Evolutionary conservation across 805 yeast species (phyloP), one percentile per base, ranked within the genome.

Genomic region (Lipomyces sp.): DNA sequence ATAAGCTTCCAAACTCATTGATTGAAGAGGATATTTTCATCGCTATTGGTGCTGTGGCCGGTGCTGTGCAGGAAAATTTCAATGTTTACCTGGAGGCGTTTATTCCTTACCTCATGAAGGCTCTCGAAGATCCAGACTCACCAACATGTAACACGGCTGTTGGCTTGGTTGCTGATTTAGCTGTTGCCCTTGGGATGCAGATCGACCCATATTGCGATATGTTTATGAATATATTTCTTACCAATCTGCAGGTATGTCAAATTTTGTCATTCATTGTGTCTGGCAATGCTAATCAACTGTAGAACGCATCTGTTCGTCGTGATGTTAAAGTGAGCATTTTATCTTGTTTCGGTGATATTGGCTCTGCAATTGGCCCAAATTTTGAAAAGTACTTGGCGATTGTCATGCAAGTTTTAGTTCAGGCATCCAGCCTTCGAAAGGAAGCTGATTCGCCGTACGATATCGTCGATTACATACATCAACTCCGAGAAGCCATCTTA

Each of bases 291-390:
- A 18, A 55, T 11, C 10, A 54, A 24, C 48, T 33, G 29, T 55
- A 55, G 59, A 66, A 65, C 53, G 35, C 65, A 2, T 53, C 60
- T 6, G 87, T 91, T 24, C 88, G 88, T 75, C 85, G 90, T 66
- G 97, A 92, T 69, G 83, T 94, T 71, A 88, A 90, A 77, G 97
- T 98, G 18, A 84, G 91, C 30, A 91, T 94, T 35, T 80, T 95
- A 71, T 90, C 98, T 11, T 92, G 97, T 74, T 91, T 95, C 77
- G 99, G 99, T 70, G 99, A 95, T 78, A 86, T 95, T 74, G 98
- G 98, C 3, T 85, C 97, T 0, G 87, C 95, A 13, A 86, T 93
- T 68, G 98, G 97, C 3, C 76, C 83, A 1, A 86, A 83, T 63
- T 95, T 94, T 78, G 83, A 84, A 71, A 91, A 88, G 64, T 95